Evolutionary conservation across 2,329 filamentous ascomycete species (phyloP), one percentile per base, ranked within the genome.

Genomic region (Arthroderma sp.): DNA sequence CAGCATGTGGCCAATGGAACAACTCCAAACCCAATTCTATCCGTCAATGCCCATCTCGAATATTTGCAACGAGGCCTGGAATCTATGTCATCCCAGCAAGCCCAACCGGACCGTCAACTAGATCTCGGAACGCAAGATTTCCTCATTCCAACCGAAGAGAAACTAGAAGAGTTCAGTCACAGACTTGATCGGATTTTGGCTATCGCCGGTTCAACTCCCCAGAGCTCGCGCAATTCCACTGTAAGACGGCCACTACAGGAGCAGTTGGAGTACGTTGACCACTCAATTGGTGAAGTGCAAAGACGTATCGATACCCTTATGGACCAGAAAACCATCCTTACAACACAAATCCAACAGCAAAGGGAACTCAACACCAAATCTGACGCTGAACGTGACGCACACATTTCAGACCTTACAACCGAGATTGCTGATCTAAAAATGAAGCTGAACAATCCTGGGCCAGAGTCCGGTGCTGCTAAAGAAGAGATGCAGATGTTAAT

Each of bases 271-370:
- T 84, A 81, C 15, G 93, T 96, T 60, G 82, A 80, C 10, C 69
- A 76, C 6, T 86, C 85, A 56, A 79, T 96, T 1, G 82, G 87
- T 55, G 83, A 79, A 66, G 68, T 95, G 4, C 86, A 87, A 58
- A 72, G 73, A 36, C 83, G 86, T 47, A 77, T 86, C n/a, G 82
- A 80, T 11, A 77, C 77, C 15, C 69, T 95, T 32, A 81, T 85
- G 50, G 85, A 94, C 54, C 88, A 96, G 59, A 93, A 94, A 60
- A 78, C 79, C 40, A 88, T 94, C 22, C 73, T 96, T 6, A 83
- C 89, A 56, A 79, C 87, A 37, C 88, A 96, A 61, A 89, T 95
- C 56, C 89, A 94, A 66, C 88, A 96, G 60, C 89, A 96, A 65
- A 83, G 88, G 47, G 86, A 94, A 58, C 74, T 95, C 46, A 94